These are phyloP conservation scores for Pycnococcus provasolii DNA, from an alignment of 139 green algal species.

Conservation along the genomic window DNA sequence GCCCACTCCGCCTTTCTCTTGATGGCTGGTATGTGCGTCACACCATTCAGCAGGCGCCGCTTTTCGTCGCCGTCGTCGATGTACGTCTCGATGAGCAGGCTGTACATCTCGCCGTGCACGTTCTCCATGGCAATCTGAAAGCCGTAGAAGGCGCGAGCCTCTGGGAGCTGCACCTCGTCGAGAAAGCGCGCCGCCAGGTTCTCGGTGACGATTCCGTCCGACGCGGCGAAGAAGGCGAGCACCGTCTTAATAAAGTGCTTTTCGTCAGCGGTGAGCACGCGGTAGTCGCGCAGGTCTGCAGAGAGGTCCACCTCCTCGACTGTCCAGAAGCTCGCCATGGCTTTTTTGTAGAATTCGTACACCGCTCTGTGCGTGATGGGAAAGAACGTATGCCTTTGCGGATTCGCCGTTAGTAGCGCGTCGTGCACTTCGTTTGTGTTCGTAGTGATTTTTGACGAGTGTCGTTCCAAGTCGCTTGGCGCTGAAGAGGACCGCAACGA, in stretches of 20 bases:
- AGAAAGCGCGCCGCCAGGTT: conserved; percentile 35
- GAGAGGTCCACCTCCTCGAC: conserved; percentile 63
- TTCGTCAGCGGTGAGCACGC: conserved; percentile 37
- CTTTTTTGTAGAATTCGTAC: conserved; percentile 65
- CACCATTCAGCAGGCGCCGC: conserved; percentile 44
- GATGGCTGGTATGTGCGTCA: conserved; percentile 52
- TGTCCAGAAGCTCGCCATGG: conserved; percentile 60
- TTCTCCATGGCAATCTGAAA: conserved; percentile 41
- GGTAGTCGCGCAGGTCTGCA: conserved; percentile 53
- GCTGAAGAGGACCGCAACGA: too few species aligned
- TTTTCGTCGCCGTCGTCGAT: conserved; percentile 42
- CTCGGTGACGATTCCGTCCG: conserved; percentile 37
- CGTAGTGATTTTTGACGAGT: too few species aligned
- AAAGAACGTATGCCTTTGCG: conserved; percentile 12
- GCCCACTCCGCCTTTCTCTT: conserved; percentile 43
- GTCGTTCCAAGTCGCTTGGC: too few species aligned
- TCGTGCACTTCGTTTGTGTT: not conserved
- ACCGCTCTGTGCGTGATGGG: conserved; percentile 35
- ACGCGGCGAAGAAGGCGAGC: conserved; percentile 35
- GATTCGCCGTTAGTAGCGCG: not conserved
- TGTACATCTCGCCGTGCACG: conserved; percentile 58
- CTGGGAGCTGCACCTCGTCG: conserved; percentile 29
- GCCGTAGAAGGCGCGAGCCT: conserved; percentile 35
- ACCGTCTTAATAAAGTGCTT: conserved; percentile 32
- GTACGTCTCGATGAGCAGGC: conserved; percentile 57